A percentile compares a stretch with the other conserved stretches of the same genome.
These are phyloP conservation scores for Hericium alpestre DNA, from an alignment of 768 basidiomycete species.

Conservation along the genomic window DNA sequence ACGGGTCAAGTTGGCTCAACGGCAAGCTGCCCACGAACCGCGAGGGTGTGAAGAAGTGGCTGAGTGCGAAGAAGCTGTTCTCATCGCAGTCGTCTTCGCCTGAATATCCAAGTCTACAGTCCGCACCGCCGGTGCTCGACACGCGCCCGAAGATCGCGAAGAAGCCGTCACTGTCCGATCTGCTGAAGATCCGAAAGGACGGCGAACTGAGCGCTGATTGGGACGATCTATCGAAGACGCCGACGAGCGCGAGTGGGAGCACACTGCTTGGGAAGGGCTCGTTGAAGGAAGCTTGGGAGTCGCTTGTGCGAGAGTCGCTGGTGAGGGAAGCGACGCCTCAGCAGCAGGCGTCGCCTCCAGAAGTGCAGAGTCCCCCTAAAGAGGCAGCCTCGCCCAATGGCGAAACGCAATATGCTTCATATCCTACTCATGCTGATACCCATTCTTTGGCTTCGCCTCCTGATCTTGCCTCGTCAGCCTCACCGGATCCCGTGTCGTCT, in stretches of 20 bases:
- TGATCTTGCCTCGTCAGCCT: constrained; percentile 51
- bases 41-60: constrained; percentile 74
- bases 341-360: background rate
- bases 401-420: constrained; percentile 20
- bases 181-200: constrained; percentile 47
- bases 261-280: constrained; percentile 17
- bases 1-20: constrained; percentile 23
- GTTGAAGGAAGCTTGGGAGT: constrained; percentile 18
- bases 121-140: constrained; percentile 20
- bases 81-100: constrained; percentile 27
- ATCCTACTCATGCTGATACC: constrained; percentile 18
- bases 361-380: too few species aligned
- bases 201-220: constrained; percentile 48
- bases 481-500: constrained; percentile 72
- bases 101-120: constrained; percentile 7
- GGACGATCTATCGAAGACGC: constrained; percentile 51
- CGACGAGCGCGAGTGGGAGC: constrained; percentile 35
- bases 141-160: constrained; percentile 33
- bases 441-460: constrained; percentile 24
- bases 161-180: constrained; percentile 60
- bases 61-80: constrained; percentile 51
- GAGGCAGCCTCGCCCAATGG: constrained; percentile 7
- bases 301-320: constrained; percentile 3
- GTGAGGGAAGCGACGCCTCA: constrained; percentile 4
- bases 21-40: constrained; percentile 60